Conservation (phyloP, 352 stramenopile species). For the Albugo candida region DNA sequence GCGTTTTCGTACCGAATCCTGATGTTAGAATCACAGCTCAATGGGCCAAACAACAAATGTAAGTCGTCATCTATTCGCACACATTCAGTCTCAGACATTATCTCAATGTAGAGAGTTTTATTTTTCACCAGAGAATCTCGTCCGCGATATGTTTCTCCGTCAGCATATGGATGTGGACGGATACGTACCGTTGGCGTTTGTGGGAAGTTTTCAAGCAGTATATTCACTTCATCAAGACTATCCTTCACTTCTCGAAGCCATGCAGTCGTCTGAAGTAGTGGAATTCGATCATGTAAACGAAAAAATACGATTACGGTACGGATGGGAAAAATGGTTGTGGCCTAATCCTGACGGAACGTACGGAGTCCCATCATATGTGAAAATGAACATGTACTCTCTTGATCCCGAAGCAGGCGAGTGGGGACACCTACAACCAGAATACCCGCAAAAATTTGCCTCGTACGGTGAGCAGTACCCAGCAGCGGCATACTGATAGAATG, state of each 20-base stretch:
- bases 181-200: constrained; percentile 76
- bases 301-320: constrained; percentile 72
- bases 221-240: constrained; percentile 76
- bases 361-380: constrained; percentile 79
- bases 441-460: too few species aligned
- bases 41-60: constrained; percentile 75
- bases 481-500: too few species aligned
- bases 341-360: constrained; percentile 71
- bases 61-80: constrained; percentile 11
- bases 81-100: not conserved
- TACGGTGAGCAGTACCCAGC: too few species aligned
- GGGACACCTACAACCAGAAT: too few species aligned
- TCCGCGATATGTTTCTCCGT: constrained; percentile 68
- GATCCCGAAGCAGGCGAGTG: too few species aligned
- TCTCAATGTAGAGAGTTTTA: constrained; percentile 52
- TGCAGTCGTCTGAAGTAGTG: constrained; percentile 39
- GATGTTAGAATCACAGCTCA: constrained; percentile 48
- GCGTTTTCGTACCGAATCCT: constrained; percentile 55
- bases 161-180: constrained; percentile 78
- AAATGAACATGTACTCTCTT: constrained; percentile 13
- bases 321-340: constrained; percentile 80
- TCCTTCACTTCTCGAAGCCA: constrained; percentile 42
- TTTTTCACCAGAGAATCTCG: constrained; percentile 65
- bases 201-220: constrained; percentile 78
- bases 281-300: constrained; percentile 80